Conservation (phyloP, 1,284 basidiomycete species). For the Austroboletus niveus region DNA sequence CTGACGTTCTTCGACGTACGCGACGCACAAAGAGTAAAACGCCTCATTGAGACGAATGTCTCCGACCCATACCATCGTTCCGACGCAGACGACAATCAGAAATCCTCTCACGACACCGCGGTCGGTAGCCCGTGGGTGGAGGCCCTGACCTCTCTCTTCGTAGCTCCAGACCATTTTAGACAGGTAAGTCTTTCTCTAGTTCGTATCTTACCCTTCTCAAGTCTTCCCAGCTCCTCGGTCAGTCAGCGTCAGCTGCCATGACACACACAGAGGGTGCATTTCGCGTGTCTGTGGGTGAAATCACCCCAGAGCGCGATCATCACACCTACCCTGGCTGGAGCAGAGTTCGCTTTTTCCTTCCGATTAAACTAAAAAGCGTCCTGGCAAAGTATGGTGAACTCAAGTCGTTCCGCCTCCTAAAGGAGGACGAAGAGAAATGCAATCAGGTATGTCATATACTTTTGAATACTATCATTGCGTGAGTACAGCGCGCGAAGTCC, state of each 20-base stretch:
- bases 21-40: slow-evolving; percentile 48
- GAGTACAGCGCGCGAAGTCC: slow-evolving; percentile 2
- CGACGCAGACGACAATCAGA: slow-evolving; percentile 23
- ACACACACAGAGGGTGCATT: slow-evolving; percentile 42
- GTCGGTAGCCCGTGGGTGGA: slow-evolving; percentile 20
- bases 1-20: slow-evolving; percentile 65
- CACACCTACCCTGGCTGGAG: slow-evolving; percentile 19
- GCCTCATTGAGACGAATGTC: slow-evolving; percentile 36
- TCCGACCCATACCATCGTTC: slow-evolving; percentile 17
- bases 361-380: slow-evolving; percentile 32
- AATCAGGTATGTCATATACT: slow-evolving; percentile 28
- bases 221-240: slow-evolving; percentile 39
- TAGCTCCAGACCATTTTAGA: slow-evolving; percentile 31
- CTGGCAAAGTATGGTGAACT: slow-evolving; percentile 33
- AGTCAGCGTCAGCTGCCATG: slow-evolving; percentile 37
- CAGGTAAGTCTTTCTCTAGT: slow-evolving; percentile 19
- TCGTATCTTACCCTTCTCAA: slow-evolving; percentile 2
- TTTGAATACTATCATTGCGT: background rate
- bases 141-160: slow-evolving; percentile 30
- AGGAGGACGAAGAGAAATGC: slow-evolving; percentile 27
- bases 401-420: slow-evolving; percentile 28
- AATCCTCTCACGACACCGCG: slow-evolving; percentile 19
- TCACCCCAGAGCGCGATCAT: slow-evolving; percentile 20
- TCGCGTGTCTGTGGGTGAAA: slow-evolving; percentile 36
- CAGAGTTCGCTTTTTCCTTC: slow-evolving; percentile 25